Conservation (phyloP, 352 stramenopile genomes). For the Pythium phragmiticola region DNA sequence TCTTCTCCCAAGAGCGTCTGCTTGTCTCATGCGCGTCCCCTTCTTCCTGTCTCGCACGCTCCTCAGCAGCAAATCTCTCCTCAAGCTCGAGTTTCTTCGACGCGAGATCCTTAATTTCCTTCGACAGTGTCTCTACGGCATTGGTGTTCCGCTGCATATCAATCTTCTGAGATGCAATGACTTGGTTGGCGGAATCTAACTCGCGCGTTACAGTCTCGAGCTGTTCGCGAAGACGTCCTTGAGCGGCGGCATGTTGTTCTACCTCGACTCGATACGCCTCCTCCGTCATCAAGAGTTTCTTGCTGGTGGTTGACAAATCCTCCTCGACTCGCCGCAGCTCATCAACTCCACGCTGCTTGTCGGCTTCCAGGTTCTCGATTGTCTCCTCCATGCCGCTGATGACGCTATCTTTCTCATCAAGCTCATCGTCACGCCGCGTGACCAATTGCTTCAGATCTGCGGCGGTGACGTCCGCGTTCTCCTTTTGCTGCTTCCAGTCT, state of each 20-base stretch:
- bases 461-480: conserved; percentile 2
- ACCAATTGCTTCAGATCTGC: conserved; percentile 5
- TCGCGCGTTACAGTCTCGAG: background rate
- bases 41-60: background rate
- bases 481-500: conserved; percentile 1
- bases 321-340: background rate
- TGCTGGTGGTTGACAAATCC: background rate
- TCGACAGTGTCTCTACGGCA: background rate
- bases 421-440: conserved; percentile 17
- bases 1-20: conserved; percentile 4
- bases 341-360: background rate
- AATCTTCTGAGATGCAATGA: background rate
- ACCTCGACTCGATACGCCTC: background rate
- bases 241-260: background rate
- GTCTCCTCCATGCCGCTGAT: conserved; percentile 28
- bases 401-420: conserved; percentile 26
- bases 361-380: conserved; percentile 22
- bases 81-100: background rate
- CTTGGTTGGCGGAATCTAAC: conserved; percentile 2
- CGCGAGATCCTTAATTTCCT: background rate
- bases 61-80: background rate
- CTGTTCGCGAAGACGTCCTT: background rate
- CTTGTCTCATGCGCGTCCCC: background rate
- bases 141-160: background rate
- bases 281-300: conserved; percentile 1